These are phyloP conservation scores for Cymodocea nodosa DNA, from an alignment of 116 monocot genomes.

Conservation along the genomic window DNA sequence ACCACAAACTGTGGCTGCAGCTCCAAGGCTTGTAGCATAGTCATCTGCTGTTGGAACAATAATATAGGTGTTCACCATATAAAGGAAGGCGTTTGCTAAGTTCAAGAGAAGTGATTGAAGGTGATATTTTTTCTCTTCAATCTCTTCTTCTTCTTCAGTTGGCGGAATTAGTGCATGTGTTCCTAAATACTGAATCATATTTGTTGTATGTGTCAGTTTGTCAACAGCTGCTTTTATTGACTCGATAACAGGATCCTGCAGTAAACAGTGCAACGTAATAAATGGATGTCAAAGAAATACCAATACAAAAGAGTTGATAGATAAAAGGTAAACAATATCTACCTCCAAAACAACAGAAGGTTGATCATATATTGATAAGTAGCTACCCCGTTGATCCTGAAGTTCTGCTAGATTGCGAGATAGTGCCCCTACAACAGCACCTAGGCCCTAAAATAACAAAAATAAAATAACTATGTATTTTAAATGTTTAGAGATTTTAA, in stretches of 20 bases:
- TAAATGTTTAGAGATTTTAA: no score
- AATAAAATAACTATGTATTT: background rate
- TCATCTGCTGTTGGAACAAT: conserved; percentile 89
- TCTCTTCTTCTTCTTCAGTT: conserved; percentile 32
- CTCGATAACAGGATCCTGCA: conserved; percentile 27
- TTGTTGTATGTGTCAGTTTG: conserved; percentile 23
- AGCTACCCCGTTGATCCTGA: conserved; percentile 38
- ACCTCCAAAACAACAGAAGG: conserved; percentile 21
- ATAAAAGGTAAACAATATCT: background rate
- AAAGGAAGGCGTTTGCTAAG: conserved; percentile 77
- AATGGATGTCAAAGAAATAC: background rate
- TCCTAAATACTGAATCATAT: conserved; percentile 21
- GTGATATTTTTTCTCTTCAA: conserved; percentile 51
- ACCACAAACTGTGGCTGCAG: conserved; percentile 88
- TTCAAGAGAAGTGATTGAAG: conserved; percentile 82
- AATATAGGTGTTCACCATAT: conserved; percentile 97
- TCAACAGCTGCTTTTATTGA: conserved; percentile 19
- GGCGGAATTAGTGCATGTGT: conserved; percentile 24
- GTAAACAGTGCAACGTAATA: background rate
- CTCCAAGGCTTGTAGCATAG: conserved; percentile 81
- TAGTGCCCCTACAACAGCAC: conserved; percentile 39
- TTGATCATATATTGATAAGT: conserved; percentile 32
- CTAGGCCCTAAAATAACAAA: conserved; percentile 24
- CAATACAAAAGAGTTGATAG: background rate
- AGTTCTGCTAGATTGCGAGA: conserved; percentile 37